A percentile compares a stretch with the other conserved stretches of the same genome.
Conservation (phyloP, 352 stramenopile genomes). For the Globisporangium cederbergense region DNA sequence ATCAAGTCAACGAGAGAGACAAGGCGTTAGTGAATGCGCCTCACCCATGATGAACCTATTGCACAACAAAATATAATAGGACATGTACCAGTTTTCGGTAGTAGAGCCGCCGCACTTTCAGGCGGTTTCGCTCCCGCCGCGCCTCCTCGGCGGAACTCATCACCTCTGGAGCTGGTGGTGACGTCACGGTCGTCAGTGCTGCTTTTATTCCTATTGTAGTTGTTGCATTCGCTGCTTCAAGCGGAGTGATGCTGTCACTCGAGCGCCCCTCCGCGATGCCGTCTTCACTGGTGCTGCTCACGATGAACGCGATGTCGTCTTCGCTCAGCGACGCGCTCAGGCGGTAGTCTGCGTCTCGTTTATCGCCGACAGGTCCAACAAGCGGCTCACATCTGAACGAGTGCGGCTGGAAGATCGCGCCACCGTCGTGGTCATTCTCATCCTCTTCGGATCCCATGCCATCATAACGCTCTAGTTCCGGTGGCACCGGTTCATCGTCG, state of each 20-base stretch:
- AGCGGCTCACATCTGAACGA: neutral
- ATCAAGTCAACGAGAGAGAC: neutral
- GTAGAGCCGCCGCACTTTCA: conserved; percentile 20
- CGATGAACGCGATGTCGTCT: neutral
- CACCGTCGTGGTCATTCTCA: neutral
- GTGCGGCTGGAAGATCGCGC: neutral
- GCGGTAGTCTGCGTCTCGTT: neutral
- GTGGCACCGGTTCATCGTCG: neutral
- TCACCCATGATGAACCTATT: neutral
- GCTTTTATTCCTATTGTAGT: neutral
- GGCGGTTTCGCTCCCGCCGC: conserved; percentile 16
- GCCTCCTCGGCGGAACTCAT: neutral
- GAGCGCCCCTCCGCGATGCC: neutral
- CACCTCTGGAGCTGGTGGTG: neutral
- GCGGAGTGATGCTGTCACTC: neutral
- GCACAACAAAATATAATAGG: neutral
- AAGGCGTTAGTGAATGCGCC: neutral
- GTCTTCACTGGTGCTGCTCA: neutral
- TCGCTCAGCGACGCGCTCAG: conserved; percentile 4
- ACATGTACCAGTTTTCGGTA: conserved; percentile 19
- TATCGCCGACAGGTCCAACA: neutral
- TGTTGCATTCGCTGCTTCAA: neutral
- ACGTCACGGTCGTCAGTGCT: neutral
- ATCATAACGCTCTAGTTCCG: neutral
- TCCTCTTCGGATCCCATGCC: neutral